These are phyloP conservation scores for Fusarium foetens DNA, from an alignment of 2,329 filamentous ascomycete genomes.

Conservation along the genomic window DNA sequence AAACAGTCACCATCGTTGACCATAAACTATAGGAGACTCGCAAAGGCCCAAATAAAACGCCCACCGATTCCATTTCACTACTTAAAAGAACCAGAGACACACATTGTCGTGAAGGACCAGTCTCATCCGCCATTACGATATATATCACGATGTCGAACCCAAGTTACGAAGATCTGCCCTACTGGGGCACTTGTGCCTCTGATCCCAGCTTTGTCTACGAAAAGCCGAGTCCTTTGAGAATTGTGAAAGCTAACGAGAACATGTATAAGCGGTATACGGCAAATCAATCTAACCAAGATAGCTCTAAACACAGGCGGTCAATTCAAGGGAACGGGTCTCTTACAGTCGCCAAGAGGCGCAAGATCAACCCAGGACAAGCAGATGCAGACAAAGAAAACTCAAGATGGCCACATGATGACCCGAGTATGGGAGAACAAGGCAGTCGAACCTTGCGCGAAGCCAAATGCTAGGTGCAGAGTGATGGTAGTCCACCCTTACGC, in stretches of 20 bases:
- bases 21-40: neutral
- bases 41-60: neutral
- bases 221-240: conserved; percentile 60
- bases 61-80: too few relatives aligned
- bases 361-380: conserved; percentile 9
- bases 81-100: neutral
- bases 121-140: neutral
- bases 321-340: conserved; percentile 40
- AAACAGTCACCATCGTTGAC: neutral
- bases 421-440: neutral
- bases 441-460: conserved; percentile 1
- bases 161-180: conserved; percentile 39
- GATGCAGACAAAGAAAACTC: conserved; percentile 35
- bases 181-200: conserved; percentile 48
- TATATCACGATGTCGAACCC: conserved; percentile 50
- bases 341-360: conserved; percentile 51
- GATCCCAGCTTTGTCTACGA: conserved; percentile 34
- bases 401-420: neutral
- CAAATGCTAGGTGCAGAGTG: conserved; percentile 18
- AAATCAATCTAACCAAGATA: conserved; percentile 44
- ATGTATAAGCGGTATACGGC: conserved; percentile 22
- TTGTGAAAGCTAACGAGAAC: conserved; percentile 54
- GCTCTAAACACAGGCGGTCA: conserved; percentile 12
- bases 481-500: conserved; percentile 19
- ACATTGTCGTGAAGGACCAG: neutral